Evolutionary conservation across 768 basidiomycete genomes (phyloP).

Genomic region (Chiua virens): DNA sequence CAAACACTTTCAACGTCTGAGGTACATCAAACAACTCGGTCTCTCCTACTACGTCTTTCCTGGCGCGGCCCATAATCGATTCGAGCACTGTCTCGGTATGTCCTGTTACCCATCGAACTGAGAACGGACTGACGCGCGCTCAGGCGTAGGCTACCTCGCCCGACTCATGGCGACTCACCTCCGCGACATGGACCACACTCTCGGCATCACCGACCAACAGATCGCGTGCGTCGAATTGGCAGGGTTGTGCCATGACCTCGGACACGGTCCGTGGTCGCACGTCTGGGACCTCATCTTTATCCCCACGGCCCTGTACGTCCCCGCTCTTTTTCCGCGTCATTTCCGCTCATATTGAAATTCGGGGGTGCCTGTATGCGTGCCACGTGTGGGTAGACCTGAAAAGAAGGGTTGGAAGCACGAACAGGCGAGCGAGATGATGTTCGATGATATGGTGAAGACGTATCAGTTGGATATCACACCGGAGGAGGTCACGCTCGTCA

Average conservation of each 20-base stretch:
- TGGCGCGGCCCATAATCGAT: conserved; percentile 76
- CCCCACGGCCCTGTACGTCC: conserved; percentile 59
- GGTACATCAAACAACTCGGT: conserved; percentile 79
- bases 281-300: conserved; percentile 80
- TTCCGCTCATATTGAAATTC: too few relatives aligned
- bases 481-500: conserved; percentile 61
- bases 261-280: conserved; percentile 85
- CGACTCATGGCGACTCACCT: conserved; percentile 61
- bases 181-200: conserved; percentile 53
- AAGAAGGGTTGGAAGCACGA: conserved; percentile 67
- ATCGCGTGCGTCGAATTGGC: conserved; percentile 77
- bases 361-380: background rate
- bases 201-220: conserved; percentile 69
- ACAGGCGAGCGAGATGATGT: conserved; percentile 80
- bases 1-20: conserved; percentile 73
- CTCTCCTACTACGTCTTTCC: conserved; percentile 76
- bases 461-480: conserved; percentile 50
- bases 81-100: conserved; percentile 81
- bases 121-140: background rate
- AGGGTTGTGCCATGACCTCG: conserved; percentile 82
- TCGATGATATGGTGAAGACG: conserved; percentile 61
- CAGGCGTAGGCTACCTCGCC: conserved; percentile 77
- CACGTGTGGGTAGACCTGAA: conserved; percentile 39
- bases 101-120: background rate
- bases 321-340: too few relatives aligned